A percentile compares a stretch with the other conserved stretches of the same genome.
These are phyloP conservation scores for Tetracentron sinense DNA, from an alignment of 164 flowering plant species.

Conservation along the genomic window DNA sequence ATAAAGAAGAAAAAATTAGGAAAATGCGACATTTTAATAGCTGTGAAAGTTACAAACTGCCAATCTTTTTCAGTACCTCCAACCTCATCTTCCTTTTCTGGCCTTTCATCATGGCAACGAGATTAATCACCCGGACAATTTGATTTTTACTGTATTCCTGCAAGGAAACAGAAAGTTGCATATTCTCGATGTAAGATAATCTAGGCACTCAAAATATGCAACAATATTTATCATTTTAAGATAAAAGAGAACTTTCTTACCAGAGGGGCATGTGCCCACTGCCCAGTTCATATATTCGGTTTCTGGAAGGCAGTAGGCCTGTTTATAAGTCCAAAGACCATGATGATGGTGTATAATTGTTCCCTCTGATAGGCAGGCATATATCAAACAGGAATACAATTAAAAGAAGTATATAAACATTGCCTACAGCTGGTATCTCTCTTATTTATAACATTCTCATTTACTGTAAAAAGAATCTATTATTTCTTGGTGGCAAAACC, in stretches of 20 bases:
- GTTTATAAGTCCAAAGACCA: slow-evolving; percentile 16
- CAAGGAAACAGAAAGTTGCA: slow-evolving; percentile 3
- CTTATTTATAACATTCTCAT: no score
- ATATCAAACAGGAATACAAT: no score
- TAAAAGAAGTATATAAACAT: no score
- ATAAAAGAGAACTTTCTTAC: slow-evolving; percentile 35
- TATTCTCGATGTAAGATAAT: background rate
- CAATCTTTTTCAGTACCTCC: slow-evolving; percentile 86
- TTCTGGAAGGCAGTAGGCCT: slow-evolving; percentile 98
- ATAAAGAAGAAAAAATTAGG: background rate
- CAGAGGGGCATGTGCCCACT: slow-evolving; percentile 92
- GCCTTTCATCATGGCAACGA: slow-evolving; percentile 88
- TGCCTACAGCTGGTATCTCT: no score
- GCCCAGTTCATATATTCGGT: slow-evolving; percentile 96
- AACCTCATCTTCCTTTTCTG: slow-evolving; percentile 91
- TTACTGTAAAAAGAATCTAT: no score
- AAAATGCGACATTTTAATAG: slow-evolving; percentile 6
- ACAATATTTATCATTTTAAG: background rate
- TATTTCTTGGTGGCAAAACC: no score
- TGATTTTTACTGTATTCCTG: slow-evolving; percentile 94
- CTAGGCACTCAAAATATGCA: background rate
- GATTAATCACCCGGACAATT: slow-evolving; percentile 72
- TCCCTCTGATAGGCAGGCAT: no score
- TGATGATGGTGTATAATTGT: background rate
- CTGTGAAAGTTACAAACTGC: slow-evolving; percentile 9